Base-by-base conservation (phyloP, 2,329 filamentous ascomycete genomes). In the Colletotrichum eremochloae region DNA sequence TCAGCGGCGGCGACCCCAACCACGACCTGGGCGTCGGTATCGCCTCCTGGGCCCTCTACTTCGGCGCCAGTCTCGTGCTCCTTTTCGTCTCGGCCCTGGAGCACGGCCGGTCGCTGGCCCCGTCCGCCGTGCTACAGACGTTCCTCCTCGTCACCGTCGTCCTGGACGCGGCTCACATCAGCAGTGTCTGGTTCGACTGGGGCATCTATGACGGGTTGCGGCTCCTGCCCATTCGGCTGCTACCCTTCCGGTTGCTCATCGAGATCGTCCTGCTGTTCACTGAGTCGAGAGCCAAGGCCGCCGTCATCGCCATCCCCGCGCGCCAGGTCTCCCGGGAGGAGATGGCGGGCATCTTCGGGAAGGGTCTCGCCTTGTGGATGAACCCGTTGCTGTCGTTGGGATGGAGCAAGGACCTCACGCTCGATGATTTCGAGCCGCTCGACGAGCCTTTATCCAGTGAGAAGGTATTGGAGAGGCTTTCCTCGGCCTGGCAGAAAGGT, bases 371-470 rank as follows among this genome's bases (percentile, higher is more conserved):
- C 15, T n/a, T 68, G 14, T 68, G 65, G 64, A n/a, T 71, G 14
- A 63, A 58, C 31, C 57, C 65, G 5, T 50, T 71, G 15, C 24
- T 71, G 8, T 44, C 44, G 3, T 20, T 46, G 36, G 68, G 68
- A 0, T 68, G 56, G 53, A 36, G 48, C 20, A 71, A 58, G 36
- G 20, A 71, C 18, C 9, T 71, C 7, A 24, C 33, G 5, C 4
- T 42, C n/a, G 68, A 71, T 0, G 68, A 71, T 3, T 52, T 71
- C 0, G 68, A 71, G 36, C 68, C 64, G 1, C n/a, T 71, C 11
- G 57, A 71, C 8, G 68, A 68, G 6, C 52, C 42, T 0, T n/a
- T 71, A 0, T 62, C 65, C 20, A 58, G 68, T 8, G 64, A 63
- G 18, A 50, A 1, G 15, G 36, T 61, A 0, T 18, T 63, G 2